Evolutionary conservation across 495 filamentous ascomycete genomes (phyloP).

Genomic region (Evansstolkia leycettana): DNA sequence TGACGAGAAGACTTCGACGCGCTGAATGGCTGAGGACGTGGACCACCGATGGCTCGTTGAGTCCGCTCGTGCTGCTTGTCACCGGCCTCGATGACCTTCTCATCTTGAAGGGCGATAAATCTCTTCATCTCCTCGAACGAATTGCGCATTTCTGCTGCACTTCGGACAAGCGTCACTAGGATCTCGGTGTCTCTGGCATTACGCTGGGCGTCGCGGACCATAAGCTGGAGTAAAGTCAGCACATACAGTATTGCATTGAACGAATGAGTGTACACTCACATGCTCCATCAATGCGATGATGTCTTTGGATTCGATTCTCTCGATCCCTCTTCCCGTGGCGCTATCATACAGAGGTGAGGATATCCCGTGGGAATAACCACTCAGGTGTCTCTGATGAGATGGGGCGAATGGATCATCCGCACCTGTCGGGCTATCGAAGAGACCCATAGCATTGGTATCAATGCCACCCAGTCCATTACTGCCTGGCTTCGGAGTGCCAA

Average conservation of each 20-base stretch:
- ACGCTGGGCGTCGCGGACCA: conserved; percentile 91
- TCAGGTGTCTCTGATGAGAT: conserved; percentile 59
- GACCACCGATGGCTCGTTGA: conserved; percentile 72
- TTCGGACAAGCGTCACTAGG: conserved; percentile 81
- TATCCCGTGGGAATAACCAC: conserved; percentile 71
- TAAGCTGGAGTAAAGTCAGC: conserved; percentile 44
- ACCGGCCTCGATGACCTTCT: conserved; percentile 66
- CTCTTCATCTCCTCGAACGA: conserved; percentile 95
- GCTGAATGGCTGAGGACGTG: conserved; percentile 65
- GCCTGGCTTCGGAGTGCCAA: conserved; percentile 46
- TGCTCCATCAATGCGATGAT: conserved; percentile 98
- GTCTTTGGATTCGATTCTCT: conserved; percentile 91
- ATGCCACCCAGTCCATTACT: conserved; percentile 47
- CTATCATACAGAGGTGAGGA: conserved; percentile 83
- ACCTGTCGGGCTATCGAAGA: conserved; percentile 47
- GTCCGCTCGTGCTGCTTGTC: conserved; percentile 79
- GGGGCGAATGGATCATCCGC: conserved; percentile 45
- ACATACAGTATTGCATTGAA: not conserved
- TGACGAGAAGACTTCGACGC: conserved; percentile 31
- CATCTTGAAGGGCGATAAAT: conserved; percentile 76
- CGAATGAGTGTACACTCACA: conserved; percentile 34
- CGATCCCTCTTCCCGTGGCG: conserved; percentile 77
- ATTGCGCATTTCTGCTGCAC: conserved; percentile 93
- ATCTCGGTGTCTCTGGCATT: conserved; percentile 97
- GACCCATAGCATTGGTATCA: conserved; percentile 42